Conservation (phyloP, 441 rosid genomes). For the Manihot esculenta region DNA sequence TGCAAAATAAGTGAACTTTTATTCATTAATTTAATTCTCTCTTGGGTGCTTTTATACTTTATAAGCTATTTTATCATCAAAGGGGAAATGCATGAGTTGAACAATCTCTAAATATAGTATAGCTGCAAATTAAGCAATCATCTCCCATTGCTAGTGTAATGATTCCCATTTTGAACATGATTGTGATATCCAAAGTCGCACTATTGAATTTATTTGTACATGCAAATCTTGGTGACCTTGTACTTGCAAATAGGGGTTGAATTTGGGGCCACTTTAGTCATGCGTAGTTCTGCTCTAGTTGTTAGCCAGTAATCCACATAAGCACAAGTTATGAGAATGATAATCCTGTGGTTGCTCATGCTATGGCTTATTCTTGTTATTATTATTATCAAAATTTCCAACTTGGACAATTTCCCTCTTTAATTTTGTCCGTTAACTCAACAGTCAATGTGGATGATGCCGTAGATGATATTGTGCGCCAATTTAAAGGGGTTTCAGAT, state of each 20-base stretch:
- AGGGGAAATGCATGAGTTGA: neutral
- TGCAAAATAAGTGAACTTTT: neutral
- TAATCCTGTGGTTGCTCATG: neutral
- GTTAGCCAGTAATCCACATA: no score
- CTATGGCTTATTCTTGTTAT: neutral
- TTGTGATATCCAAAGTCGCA: no score
- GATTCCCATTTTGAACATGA: neutral
- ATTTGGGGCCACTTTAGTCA: no score
- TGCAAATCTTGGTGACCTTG: no score
- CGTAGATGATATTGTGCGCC: constrained; percentile 92
- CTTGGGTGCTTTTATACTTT: neutral
- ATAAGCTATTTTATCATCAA: neutral
- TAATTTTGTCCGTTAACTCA: constrained; percentile 12
- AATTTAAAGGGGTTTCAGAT: constrained; percentile 85
- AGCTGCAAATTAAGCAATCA: neutral
- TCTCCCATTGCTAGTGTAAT: neutral
- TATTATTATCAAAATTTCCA: neutral
- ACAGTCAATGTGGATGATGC: constrained; percentile 98
- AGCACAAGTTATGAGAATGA: neutral
- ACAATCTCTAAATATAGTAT: neutral
- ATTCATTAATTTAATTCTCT: neutral
- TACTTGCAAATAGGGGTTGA: no score
- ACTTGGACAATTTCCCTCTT: neutral
- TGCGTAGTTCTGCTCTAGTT: no score
- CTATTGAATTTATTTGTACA: no score